Percentiles rank a stretch among this genome's conserved stretches.
Evolutionary conservation across 306 rosid genomes (phyloP).

Genomic region (Sindora glabra): DNA sequence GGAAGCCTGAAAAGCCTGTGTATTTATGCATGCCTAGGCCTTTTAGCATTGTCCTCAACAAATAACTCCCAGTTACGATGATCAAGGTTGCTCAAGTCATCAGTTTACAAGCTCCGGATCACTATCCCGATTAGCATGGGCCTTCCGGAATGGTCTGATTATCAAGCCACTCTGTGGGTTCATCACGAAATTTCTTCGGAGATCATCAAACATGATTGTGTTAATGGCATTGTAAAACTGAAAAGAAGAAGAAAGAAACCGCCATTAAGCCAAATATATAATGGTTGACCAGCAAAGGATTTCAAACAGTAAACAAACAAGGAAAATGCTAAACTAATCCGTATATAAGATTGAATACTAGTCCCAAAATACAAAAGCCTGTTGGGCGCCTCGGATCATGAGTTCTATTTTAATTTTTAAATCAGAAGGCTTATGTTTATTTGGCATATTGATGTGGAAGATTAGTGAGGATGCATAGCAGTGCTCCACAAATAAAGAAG

Average conservation of each 20-base stretch:
- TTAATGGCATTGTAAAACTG: slow-evolving; percentile 78
- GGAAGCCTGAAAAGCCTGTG: background rate
- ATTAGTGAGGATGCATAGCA: too few relatives aligned
- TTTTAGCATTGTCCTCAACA: slow-evolving; percentile 55
- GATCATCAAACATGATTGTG: slow-evolving; percentile 90
- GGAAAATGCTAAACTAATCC: background rate
- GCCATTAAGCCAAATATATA: too few relatives aligned
- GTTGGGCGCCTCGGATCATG: too few relatives aligned
- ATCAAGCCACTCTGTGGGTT: slow-evolving; percentile 91
- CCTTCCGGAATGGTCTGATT: slow-evolving; percentile 94
- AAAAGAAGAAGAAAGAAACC: slow-evolving; percentile 22
- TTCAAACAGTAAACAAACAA: background rate
- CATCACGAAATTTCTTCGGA: slow-evolving; percentile 90
- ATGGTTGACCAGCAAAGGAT: background rate
- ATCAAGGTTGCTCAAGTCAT: slow-evolving; percentile 70
- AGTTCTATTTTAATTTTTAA: too few relatives aligned
- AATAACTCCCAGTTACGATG: slow-evolving; percentile 61
- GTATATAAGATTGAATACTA: too few relatives aligned
- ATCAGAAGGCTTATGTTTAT: too few relatives aligned
- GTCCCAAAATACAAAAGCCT: too few relatives aligned
- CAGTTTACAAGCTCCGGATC: slow-evolving; percentile 82
- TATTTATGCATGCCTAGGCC: slow-evolving; percentile 66
- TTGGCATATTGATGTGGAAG: too few relatives aligned
- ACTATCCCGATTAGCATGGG: slow-evolving; percentile 73
- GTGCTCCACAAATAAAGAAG: too few relatives aligned